Conservation (phyloP, 2,329 filamentous ascomycete species). For the Truncatella angustata region DNA sequence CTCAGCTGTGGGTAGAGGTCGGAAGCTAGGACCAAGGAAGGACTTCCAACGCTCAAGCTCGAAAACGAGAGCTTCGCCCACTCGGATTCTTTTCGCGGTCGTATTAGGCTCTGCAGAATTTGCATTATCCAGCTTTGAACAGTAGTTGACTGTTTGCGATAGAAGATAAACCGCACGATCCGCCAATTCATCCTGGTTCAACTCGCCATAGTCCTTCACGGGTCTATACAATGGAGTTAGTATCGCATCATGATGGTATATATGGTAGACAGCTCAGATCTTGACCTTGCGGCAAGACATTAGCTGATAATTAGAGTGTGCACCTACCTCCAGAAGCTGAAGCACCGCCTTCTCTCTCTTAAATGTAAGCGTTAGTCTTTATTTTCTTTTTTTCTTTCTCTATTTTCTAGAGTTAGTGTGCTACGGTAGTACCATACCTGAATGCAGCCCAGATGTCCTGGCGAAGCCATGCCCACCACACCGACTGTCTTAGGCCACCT, state of each 20-base stretch:
- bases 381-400: no score
- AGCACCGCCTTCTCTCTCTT: slow-evolving; percentile 51
- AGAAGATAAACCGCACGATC: slow-evolving; percentile 53
- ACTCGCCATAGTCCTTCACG: slow-evolving; percentile 41
- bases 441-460: slow-evolving; percentile 65
- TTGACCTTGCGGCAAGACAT: no score
- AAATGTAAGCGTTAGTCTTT: no score
- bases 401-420: background rate
- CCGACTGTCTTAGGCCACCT: slow-evolving; percentile 53
- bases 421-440: background rate
- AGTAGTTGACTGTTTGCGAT: slow-evolving; percentile 57
- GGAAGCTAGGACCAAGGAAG: slow-evolving; percentile 36
- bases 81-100: slow-evolving; percentile 13
- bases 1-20: slow-evolving; percentile 33
- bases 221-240: background rate
- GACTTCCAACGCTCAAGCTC: slow-evolving; percentile 31
- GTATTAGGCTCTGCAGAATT: slow-evolving; percentile 8
- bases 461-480: slow-evolving; percentile 67
- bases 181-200: slow-evolving; percentile 54
- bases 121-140: slow-evolving; percentile 40
- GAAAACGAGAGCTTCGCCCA: slow-evolving; percentile 19
- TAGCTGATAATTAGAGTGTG: no score
- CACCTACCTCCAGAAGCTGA: no score
- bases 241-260: no score
- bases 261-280: no score